A percentile compares a stretch with the other conserved stretches of the same genome.
Evolutionary conservation across 2,329 filamentous ascomycete genomes (phyloP).

Genomic region (Byssothecium circinans): DNA sequence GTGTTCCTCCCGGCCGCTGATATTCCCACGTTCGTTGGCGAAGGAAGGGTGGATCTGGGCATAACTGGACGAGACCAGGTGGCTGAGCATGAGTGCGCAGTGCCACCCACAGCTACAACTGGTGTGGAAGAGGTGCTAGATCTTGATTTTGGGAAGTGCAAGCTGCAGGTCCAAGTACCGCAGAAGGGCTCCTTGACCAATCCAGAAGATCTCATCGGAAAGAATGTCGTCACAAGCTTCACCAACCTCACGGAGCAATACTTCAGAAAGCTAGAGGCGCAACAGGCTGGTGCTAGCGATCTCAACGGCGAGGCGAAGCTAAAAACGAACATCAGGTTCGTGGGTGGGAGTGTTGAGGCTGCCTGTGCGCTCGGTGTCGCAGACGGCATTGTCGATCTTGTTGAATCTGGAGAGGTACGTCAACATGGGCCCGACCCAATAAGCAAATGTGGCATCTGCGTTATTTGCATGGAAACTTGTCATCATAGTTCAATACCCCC

Average conservation of each 20-base stretch:
- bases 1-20: conserved; percentile 96
- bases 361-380: conserved; percentile 94
- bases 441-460: no score
- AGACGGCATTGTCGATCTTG: conserved; percentile 95
- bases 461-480: no score
- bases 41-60: conserved; percentile 88
- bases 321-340: conserved; percentile 86
- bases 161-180: conserved; percentile 95
- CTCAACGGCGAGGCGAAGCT: conserved; percentile 57
- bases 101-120: conserved; percentile 48
- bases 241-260: conserved; percentile 80
- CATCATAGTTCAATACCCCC: no score
- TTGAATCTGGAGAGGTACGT: conserved; percentile 80
- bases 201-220: conserved; percentile 80
- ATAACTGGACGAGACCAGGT: conserved; percentile 95
- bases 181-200: conserved; percentile 73
- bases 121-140: conserved; percentile 85
- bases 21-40: conserved; percentile 95
- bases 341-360: conserved; percentile 95
- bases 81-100: conserved; percentile 77
- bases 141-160: conserved; percentile 86
- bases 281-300: conserved; percentile 32
- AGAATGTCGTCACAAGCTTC: conserved; percentile 95
- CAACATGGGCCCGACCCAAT: no score
- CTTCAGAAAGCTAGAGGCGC: conserved; percentile 74